Evolutionary conservation across 225 moss, liverwort and hornwort genomes (phyloP), one percentile per base, ranked within the genome.

Genomic region (Pseudisothecium myosuroides): DNA sequence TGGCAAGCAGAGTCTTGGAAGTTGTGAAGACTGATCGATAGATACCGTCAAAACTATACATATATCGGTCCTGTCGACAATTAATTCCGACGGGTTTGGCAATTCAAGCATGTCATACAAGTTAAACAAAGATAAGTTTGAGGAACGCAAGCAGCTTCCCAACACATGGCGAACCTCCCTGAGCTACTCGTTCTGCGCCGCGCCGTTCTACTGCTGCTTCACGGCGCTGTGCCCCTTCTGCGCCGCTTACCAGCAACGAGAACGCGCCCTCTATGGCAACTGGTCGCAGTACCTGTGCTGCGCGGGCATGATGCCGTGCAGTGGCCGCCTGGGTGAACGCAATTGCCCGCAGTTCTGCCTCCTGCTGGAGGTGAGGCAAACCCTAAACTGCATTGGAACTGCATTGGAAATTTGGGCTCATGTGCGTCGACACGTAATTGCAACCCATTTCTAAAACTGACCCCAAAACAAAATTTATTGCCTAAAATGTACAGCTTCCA

Each of bases 241-340:
- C 90, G 94, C 94, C 8, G 96, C 98, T 7, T 98, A 93, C 81
- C 92, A 95, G 76, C 94, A 96, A 68, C 93, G 96, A 14, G 91
- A 91, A 41, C 91, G 95, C 15, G 90, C 88, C 17, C 83, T 98
- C 71, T 85, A 90, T 56, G 91, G 95, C 43, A 89, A 96, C 88
- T 97, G 95, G 95, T 92, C 94, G 16, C 90, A 92, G 71, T 96
- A 91, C 77, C 37, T 72, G 6, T 98, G 98, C 80, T 98, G 98
- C 83, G 97, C 95, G 32, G 98, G 98, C 17, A 64, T 82, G 66
- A 93, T 96, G 94, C 96, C 98, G 62, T 98, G 96, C 76, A 97
- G 97, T 75, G 97, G 98, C 41, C 78, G 49, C 17, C 62, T 90
- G 43, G 95, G 95, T 37, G 98, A 98, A 94, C 84, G 87, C 52